These are phyloP conservation scores for Pythium vanterpoolii DNA, from an alignment of 352 stramenopile genomes.

Conservation along the genomic window DNA sequence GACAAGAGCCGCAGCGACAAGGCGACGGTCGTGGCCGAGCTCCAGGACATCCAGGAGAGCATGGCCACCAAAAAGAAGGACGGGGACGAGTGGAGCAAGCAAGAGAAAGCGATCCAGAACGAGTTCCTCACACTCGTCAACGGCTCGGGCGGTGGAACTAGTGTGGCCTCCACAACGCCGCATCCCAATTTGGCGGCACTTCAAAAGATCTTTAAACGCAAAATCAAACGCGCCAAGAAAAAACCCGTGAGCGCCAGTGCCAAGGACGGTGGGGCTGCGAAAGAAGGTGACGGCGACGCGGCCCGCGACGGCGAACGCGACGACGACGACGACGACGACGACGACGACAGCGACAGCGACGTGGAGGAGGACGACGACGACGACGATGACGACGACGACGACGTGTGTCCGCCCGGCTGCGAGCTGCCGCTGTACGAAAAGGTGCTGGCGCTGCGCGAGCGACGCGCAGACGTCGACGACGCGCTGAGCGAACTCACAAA, in stretches of 20 bases:
- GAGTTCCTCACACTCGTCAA: constrained; percentile 76
- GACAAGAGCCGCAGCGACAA: constrained; percentile 85
- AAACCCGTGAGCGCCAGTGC: constrained; percentile 36
- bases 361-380: constrained; percentile 90
- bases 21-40: constrained; percentile 72
- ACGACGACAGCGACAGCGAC: constrained; percentile 65
- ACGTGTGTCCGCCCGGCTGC: constrained; percentile 87
- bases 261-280: constrained; percentile 24
- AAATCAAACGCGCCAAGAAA: constrained; percentile 91
- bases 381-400: constrained; percentile 90
- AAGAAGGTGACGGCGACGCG: constrained; percentile 25
- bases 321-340: constrained; percentile 70
- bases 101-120: constrained; percentile 59
- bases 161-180: constrained; percentile 25
- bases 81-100: constrained; percentile 66
- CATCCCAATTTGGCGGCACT: constrained; percentile 70
- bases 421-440: constrained; percentile 91
- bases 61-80: constrained; percentile 77
- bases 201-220: constrained; percentile 90
- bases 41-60: constrained; percentile 73
- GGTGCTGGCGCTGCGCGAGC: constrained; percentile 89
- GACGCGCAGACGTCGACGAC: constrained; percentile 90
- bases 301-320: constrained; percentile 54
- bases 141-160: constrained; percentile 37
- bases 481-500: constrained; percentile 82